These are phyloP conservation scores for Durotheca rogersii DNA, from an alignment of 495 filamentous ascomycete species.

Conservation along the genomic window DNA sequence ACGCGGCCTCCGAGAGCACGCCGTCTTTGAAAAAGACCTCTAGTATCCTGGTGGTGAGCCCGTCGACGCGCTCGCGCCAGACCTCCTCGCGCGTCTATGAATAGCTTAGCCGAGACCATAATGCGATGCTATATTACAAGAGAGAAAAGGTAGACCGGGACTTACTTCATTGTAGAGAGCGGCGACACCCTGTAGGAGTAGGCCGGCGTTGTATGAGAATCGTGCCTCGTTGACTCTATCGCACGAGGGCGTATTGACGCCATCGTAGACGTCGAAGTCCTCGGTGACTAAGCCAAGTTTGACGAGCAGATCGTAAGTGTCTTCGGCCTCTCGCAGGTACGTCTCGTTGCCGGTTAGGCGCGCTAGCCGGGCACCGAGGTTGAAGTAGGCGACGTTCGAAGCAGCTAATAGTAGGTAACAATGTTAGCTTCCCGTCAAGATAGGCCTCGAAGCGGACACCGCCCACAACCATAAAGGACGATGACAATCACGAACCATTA, in stretches of 20 bases:
- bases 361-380: constrained; percentile 67
- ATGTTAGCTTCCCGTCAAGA: constrained; percentile 14
- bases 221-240: constrained; percentile 53
- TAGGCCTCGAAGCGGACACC: no score
- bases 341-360: constrained; percentile 67
- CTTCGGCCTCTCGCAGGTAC: constrained; percentile 67
- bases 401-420: constrained; percentile 51
- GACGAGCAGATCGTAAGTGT: constrained; percentile 62
- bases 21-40: constrained; percentile 58
- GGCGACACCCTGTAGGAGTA: constrained; percentile 64
- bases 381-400: constrained; percentile 70
- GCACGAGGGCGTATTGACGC: constrained; percentile 59
- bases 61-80: constrained; percentile 59
- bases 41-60: constrained; percentile 56
- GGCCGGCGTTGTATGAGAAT: constrained; percentile 67
- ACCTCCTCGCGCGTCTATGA: constrained; percentile 51
- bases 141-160: constrained; percentile 3
- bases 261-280: constrained; percentile 65
- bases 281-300: constrained; percentile 57
- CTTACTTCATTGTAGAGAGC: constrained; percentile 65
- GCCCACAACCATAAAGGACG: no score
- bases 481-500: constrained; percentile 49
- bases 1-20: constrained; percentile 57
- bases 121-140: no score
- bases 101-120: neutral